Base-by-base conservation (phyloP, 768 basidiomycete species). In the Boletus vinaceobasis region DNA sequence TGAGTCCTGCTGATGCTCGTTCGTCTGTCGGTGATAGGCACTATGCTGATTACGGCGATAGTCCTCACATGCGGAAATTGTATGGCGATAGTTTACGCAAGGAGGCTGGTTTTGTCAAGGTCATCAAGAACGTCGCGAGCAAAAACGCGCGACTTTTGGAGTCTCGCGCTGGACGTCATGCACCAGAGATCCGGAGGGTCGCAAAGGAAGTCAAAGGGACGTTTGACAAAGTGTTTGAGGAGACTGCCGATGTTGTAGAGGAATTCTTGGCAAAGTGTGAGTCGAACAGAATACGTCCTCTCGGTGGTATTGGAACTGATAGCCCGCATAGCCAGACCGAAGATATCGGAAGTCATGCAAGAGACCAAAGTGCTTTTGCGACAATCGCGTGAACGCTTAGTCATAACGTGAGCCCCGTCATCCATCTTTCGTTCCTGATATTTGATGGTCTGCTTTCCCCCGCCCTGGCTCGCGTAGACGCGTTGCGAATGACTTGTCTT, bases 11-110 rank as follows among this genome's bases (percentile, higher is more conserved):
- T 15, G 17, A 9, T 50, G 37, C 33, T 27, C 15, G 27, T 9
- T 43, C 11, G 1, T 37, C 33, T 5, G 7, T 19, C 11, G 1
- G 38, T 10, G 19, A 17, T 44, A 46, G 48, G 46, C 10, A 3
- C 19, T 36, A 7, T 50, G 39, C 38, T 52, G 35, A 49, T 57
- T 3, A 33, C 40, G 33, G 33, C 11, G 42, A 43, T 51, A 98
- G 96, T 62, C 97, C 97, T n/a, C 97, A 98, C 73, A 98, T 98
- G 97, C 85, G 83, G 57, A 93, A 92, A 68, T 78, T 98, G 19
- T 99, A 99, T 70, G 96, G 97, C 3, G 85, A 95, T 65, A 86
- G 89, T 14, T 76, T 99, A 13, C 86, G 97, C 59, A 93, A 94
- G 72, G 96, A 98, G 55, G 96, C 95, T 1, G 97, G 97, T 48